A percentile compares a stretch with the other conserved stretches of the same genome.
phyloP scores from a whole-genome alignment of 2,329 filamentous ascomycete genomes.

The Plectosphaerella cucumerina region DNA sequence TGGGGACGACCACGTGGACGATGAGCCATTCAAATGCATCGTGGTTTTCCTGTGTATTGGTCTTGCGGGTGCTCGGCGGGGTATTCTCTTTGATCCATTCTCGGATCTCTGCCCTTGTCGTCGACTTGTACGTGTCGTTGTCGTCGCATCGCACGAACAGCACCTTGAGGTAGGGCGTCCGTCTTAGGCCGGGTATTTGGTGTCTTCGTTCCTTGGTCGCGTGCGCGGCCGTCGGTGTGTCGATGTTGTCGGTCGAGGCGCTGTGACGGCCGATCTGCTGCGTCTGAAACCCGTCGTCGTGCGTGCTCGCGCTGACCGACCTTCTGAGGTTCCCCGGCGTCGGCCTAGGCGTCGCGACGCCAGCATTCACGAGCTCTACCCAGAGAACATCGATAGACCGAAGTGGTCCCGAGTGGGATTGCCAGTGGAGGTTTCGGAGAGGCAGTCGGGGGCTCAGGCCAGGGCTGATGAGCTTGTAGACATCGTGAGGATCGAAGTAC shows the following conservation, averaged over 20 bases:
- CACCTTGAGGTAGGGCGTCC: conserved; percentile 90
- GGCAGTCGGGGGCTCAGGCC: conserved; percentile 77
- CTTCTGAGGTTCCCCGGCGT: conserved; percentile 16
- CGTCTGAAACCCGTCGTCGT: conserved; percentile 59
- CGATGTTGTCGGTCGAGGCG: conserved; percentile 32
- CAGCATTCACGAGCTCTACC: conserved; percentile 70
- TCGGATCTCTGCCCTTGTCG: conserved; percentile 70
- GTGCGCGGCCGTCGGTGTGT: conserved; percentile 18
- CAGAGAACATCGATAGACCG: conserved; percentile 92
- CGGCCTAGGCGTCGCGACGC: conserved; percentile 15
- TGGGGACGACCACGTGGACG: conserved; percentile 85
- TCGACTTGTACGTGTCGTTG: conserved; percentile 85
- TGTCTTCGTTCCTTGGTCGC: conserved; percentile 65
- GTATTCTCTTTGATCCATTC: conserved; percentile 88
- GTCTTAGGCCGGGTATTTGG: conserved; percentile 89
- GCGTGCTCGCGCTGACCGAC: conserved; percentile 25
- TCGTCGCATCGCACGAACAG: conserved; percentile 91
- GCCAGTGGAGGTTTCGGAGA: conserved; percentile 92
- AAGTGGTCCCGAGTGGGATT: conserved; percentile 84
- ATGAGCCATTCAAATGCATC: conserved; percentile 97
- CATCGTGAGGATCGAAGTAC: conserved; percentile 88
- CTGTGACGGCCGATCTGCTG: conserved; percentile 37
- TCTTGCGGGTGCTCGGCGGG: conserved; percentile 49
- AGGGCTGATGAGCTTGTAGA: conserved; percentile 78
- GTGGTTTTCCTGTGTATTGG: conserved; percentile 79